Evolutionary conservation across 768 basidiomycete species (phyloP).

Genomic region (Pholiota conissans): DNA sequence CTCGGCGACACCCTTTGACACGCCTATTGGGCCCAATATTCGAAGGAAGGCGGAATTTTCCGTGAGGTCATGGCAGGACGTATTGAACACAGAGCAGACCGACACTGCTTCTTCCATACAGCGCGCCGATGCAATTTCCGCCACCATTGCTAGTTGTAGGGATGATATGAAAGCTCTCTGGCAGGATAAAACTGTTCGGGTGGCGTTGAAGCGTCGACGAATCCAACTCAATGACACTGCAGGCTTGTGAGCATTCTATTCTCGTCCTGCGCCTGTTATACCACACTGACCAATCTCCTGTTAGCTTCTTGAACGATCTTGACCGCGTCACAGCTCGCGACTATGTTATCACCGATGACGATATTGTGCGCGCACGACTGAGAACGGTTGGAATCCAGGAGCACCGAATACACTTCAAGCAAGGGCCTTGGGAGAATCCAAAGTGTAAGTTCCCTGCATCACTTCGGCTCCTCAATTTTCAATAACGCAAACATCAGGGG

Average conservation of each 20-base stretch:
- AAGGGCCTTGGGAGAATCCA: constrained; percentile 37
- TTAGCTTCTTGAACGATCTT: constrained; percentile 69
- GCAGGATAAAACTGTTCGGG: constrained; percentile 53
- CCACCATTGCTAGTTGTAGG: constrained; percentile 57
- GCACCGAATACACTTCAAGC: constrained; percentile 49
- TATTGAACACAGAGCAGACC: constrained; percentile 30
- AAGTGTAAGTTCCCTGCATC: constrained; percentile 24
- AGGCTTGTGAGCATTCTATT: constrained; percentile 53
- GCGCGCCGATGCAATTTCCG: constrained; percentile 31
- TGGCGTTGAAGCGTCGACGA: constrained; percentile 44
- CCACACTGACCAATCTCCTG: neutral
- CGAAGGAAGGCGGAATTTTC: constrained; percentile 44
- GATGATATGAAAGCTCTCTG: constrained; percentile 67
- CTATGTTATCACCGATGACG: constrained; percentile 70
- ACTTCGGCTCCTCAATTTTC: neutral
- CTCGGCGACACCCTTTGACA: constrained; percentile 49
- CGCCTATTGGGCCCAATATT: constrained; percentile 23
- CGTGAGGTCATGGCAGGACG: constrained; percentile 54
- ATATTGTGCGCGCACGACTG: constrained; percentile 69
- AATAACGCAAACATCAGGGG: constrained; percentile 15
- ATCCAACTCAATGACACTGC: constrained; percentile 62
- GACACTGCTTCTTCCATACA: constrained; percentile 5
- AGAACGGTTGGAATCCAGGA: constrained; percentile 75
- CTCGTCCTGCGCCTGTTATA: constrained; percentile 1
- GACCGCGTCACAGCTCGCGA: constrained; percentile 60